phyloP scores from a whole-genome alignment of 805 yeast genomes.

The Candida ascalaphidarum region DNA sequence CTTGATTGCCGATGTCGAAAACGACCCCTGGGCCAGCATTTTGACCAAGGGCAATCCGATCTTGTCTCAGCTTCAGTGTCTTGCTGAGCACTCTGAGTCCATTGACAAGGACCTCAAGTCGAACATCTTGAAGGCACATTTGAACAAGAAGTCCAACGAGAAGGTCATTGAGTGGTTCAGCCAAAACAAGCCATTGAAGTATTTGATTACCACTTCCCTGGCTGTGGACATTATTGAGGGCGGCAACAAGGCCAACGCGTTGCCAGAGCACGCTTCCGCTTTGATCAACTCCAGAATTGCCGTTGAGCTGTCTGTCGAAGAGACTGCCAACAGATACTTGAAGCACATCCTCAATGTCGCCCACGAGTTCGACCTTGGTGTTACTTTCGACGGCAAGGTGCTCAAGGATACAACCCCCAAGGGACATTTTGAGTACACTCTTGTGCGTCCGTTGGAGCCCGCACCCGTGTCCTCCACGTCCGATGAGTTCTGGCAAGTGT shows the following conservation, averaged over 20 bases:
- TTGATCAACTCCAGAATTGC: constrained; percentile 28
- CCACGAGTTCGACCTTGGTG: constrained; percentile 26
- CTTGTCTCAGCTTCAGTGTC: constrained; percentile 48
- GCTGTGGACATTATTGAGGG: constrained; percentile 25
- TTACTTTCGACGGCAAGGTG: constrained; percentile 17
- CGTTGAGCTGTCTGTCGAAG: constrained; percentile 9
- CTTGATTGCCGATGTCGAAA: constrained; percentile 48
- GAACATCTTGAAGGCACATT: constrained; percentile 26
- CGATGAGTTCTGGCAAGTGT: constrained; percentile 40
- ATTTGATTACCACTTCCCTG: constrained; percentile 24
- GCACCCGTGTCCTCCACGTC: constrained; percentile 38
- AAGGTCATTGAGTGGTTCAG: constrained; percentile 11
- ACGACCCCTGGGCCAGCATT: constrained; percentile 40
- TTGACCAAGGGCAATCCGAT: constrained; percentile 53
- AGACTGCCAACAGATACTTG: constrained; percentile 23
- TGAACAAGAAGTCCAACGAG: constrained; percentile 24
- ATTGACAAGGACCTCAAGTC: constrained; percentile 14
- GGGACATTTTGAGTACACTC: constrained; percentile 7
- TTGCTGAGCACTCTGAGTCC: constrained; percentile 39
- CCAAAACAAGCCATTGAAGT: constrained; percentile 13
- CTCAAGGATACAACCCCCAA: constrained; percentile 13
- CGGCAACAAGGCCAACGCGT: constrained; percentile 32
- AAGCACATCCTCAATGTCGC: constrained; percentile 24
- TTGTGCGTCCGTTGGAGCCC: constrained; percentile 23
- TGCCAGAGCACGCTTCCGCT: constrained; percentile 23